These are phyloP conservation scores for Cryptosporidium tyzzeri DNA, from an alignment of 169 alveolate genomes.

Conservation along the genomic window DNA sequence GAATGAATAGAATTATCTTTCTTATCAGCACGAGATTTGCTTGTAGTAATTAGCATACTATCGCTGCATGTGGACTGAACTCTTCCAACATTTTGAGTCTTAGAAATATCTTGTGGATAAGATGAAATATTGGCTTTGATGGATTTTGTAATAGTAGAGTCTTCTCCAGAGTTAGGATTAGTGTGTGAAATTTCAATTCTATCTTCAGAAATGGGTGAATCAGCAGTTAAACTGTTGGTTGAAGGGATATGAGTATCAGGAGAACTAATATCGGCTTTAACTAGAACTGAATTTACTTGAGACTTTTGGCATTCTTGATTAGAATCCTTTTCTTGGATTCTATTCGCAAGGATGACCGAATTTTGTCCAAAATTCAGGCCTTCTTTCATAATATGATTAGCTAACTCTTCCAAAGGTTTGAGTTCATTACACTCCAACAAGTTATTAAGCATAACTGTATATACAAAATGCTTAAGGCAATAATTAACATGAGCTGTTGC, in stretches of 20 bases:
- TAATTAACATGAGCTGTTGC: slow-evolving; percentile 68
- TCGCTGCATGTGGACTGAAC: slow-evolving; percentile 68
- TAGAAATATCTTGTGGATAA: not conserved
- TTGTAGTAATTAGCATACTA: slow-evolving; percentile 35
- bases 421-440: slow-evolving; percentile 58
- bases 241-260: slow-evolving; percentile 73
- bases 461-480: slow-evolving; percentile 67
- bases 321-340: not conserved
- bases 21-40: not conserved
- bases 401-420: slow-evolving; percentile 70
- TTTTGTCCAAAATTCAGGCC: slow-evolving; percentile 8
- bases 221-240: slow-evolving; percentile 65
- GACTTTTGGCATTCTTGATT: not conserved
- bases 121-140: slow-evolving; percentile 22
- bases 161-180: slow-evolving; percentile 9
- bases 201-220: slow-evolving; percentile 67
- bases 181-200: slow-evolving; percentile 29
- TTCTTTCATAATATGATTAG: slow-evolving; percentile 48
- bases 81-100: not conserved
- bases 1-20: slow-evolving; percentile 42
- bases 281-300: not conserved
- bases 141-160: not conserved
- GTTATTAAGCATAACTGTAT: slow-evolving; percentile 30
- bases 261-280: slow-evolving; percentile 30
- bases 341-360: not conserved